phyloP scores from a whole-genome alignment of 106 monocot genomes.

The Dendrobium huoshanense region DNA sequence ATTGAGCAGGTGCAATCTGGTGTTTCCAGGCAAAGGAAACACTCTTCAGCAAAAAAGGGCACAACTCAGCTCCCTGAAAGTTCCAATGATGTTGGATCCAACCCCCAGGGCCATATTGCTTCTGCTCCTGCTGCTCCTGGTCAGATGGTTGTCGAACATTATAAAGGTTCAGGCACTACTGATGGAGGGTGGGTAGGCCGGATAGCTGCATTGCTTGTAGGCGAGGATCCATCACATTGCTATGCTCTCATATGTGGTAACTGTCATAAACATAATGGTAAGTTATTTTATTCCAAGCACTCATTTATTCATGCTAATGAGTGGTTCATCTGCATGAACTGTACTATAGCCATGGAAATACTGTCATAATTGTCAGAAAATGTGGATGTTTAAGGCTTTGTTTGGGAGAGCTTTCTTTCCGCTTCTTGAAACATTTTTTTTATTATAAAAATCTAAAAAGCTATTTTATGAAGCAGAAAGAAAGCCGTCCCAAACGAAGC shows the following conservation, averaged over 20 bases:
- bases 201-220: slow-evolving; percentile 40
- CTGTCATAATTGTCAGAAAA: neutral
- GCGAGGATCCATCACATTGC: slow-evolving; percentile 48
- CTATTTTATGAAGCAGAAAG: too few species aligned
- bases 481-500: too few species aligned
- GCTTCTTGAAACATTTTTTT: too few species aligned
- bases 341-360: neutral
- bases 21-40: slow-evolving; percentile 48
- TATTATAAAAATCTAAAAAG: too few species aligned
- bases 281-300: neutral
- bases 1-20: slow-evolving; percentile 39
- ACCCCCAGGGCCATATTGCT: slow-evolving; percentile 9
- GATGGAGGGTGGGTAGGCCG: slow-evolving; percentile 51
- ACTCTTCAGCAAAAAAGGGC: slow-evolving; percentile 11
- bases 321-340: neutral
- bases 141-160: slow-evolving; percentile 56
- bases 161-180: slow-evolving; percentile 26
- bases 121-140: slow-evolving; percentile 12
- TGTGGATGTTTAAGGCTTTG: too few species aligned
- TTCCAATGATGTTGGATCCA: slow-evolving; percentile 8
- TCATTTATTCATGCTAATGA: neutral
- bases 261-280: slow-evolving; percentile 63
- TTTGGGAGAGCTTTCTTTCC: too few species aligned
- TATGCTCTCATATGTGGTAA: slow-evolving; percentile 62
- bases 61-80: slow-evolving; percentile 13